A percentile compares a stretch with the other conserved stretches of the same genome.
These are phyloP conservation scores for Fusarium sp. DNA, from an alignment of 2,329 filamentous ascomycete genomes.

Conservation along the genomic window DNA sequence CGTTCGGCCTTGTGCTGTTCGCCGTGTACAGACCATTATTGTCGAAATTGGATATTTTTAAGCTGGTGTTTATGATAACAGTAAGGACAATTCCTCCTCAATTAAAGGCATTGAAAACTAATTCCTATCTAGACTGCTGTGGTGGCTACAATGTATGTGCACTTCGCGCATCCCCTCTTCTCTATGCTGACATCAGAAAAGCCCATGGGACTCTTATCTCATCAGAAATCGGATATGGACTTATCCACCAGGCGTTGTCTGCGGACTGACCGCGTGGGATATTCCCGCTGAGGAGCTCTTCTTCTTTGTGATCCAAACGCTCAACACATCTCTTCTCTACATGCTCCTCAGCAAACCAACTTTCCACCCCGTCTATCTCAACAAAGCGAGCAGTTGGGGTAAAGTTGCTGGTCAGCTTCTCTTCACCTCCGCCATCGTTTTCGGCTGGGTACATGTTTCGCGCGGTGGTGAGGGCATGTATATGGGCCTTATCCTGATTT, in stretches of 20 bases:
- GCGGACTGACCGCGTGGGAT: conserved; percentile 70
- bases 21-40: conserved; percentile 32
- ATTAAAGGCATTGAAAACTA: accelerated
- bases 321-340: conserved; percentile 76
- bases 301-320: conserved; percentile 82
- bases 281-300: conserved; percentile 80
- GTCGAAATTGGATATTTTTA: conserved; percentile 31
- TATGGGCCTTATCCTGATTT: conserved; percentile 74
- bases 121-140: conserved; percentile 59
- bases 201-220: conserved; percentile 80
- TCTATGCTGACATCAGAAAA: background rate
- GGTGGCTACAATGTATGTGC: conserved; percentile 64
- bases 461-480: conserved; percentile 68
- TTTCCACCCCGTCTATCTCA: conserved; percentile 59
- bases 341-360: conserved; percentile 73
- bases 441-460: conserved; percentile 58
- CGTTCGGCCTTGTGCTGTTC: conserved; percentile 23
- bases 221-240: conserved; percentile 76
- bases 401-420: conserved; percentile 62
- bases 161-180: background rate
- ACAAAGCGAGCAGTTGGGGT: conserved; percentile 37
- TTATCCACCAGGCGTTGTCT: conserved; percentile 72
- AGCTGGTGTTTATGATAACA: conserved; percentile 34
- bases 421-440: conserved; percentile 57
- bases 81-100: background rate